A percentile compares a stretch with the other conserved stretches of the same genome.
These are phyloP conservation scores for Centella asiatica DNA, from an alignment of 129 eudicot genomes.

Conservation along the genomic window DNA sequence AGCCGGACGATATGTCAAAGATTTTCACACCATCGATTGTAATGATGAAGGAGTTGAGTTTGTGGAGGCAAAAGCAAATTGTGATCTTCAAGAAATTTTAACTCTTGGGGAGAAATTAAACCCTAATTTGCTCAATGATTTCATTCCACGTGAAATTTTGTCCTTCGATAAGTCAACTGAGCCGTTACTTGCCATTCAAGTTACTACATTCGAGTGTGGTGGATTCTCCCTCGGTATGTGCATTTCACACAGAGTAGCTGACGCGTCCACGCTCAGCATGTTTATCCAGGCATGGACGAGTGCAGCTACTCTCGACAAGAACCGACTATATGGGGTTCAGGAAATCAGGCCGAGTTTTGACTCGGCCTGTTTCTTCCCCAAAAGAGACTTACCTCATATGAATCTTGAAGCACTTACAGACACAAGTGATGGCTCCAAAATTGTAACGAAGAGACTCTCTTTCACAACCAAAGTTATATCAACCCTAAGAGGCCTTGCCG, in stretches of 20 bases:
- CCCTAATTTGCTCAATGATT: constrained; percentile 1
- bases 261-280: constrained; percentile 18
- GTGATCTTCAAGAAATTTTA: constrained; percentile 16
- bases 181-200: constrained; percentile 29
- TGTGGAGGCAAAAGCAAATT: constrained; percentile 15
- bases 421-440: not conserved
- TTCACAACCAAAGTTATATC: not conserved
- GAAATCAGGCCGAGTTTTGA: not conserved
- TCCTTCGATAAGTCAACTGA: constrained; percentile 21
- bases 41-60: constrained; percentile 27
- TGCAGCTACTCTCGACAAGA: not conserved
- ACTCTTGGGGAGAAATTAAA: not conserved
- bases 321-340: not conserved
- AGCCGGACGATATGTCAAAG: constrained; percentile 10
- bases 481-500: not conserved
- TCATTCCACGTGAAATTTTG: constrained; percentile 24
- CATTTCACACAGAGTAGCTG: constrained; percentile 32
- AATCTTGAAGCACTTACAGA: not conserved
- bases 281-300: constrained; percentile 30
- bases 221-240: constrained; percentile 32
- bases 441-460: not conserved
- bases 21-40: constrained; percentile 6
- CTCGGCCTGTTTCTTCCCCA: not conserved
- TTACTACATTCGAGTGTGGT: constrained; percentile 38
- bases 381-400: not conserved